Evolutionary conservation across 2,329 filamentous ascomycete species (phyloP).

Genomic region (Domatiomyces catenatus): DNA sequence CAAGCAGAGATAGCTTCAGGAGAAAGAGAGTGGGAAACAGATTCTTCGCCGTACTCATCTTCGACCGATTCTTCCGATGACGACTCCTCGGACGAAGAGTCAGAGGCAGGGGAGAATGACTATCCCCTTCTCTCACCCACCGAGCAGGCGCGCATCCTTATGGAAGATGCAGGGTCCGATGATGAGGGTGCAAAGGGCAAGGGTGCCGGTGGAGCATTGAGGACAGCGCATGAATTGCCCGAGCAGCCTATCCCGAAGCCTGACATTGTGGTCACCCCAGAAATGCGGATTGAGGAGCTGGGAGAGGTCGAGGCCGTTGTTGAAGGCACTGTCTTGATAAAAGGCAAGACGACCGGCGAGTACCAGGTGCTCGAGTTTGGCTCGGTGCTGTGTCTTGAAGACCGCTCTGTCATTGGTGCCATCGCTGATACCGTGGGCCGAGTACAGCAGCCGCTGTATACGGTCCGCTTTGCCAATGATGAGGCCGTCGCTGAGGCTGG

Average conservation of each 20-base stretch:
- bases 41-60: slow-evolving; percentile 61
- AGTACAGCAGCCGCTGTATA: slow-evolving; percentile 75
- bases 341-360: slow-evolving; percentile 62
- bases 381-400: slow-evolving; percentile 64
- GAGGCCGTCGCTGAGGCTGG: slow-evolving; percentile 53
- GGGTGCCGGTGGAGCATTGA: slow-evolving; percentile 35
- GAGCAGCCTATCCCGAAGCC: slow-evolving; percentile 57
- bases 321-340: slow-evolving; percentile 63
- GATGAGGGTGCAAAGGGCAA: slow-evolving; percentile 49
- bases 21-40: slow-evolving; percentile 58
- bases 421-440: slow-evolving; percentile 76
- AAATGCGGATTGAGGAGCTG: slow-evolving; percentile 62
- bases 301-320: slow-evolving; percentile 64
- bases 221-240: slow-evolving; percentile 64
- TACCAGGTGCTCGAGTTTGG: slow-evolving; percentile 72
- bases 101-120: slow-evolving; percentile 32
- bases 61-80: slow-evolving; percentile 43
- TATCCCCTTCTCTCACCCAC: slow-evolving; percentile 65
- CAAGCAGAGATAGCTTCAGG: neutral
- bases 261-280: slow-evolving; percentile 57
- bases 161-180: slow-evolving; percentile 69
- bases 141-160: slow-evolving; percentile 69
- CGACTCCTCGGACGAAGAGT: slow-evolving; percentile 38
- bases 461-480: slow-evolving; percentile 55
- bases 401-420: slow-evolving; percentile 62